Evolutionary conservation across 202 grass and related monocot genomes (phyloP).

Genomic region (Miscanthus sacchariflorus): DNA sequence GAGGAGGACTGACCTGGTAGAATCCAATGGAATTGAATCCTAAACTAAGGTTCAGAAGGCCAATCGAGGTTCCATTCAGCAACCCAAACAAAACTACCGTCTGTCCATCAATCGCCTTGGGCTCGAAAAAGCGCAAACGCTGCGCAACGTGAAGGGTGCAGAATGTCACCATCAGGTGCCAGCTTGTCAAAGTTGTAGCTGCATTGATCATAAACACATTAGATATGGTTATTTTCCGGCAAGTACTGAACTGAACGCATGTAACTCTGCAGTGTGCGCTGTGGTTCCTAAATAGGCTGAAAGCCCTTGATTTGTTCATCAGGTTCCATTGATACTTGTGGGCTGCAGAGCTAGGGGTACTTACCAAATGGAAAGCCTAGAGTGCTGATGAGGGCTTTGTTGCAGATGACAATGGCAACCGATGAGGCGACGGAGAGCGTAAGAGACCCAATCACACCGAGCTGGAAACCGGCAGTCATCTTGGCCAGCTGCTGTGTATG

Average conservation of each 20-base stretch:
- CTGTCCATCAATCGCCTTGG: conserved; percentile 68
- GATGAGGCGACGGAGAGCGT: conserved; percentile 78
- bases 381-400: conserved; percentile 88
- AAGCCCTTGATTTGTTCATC: neutral
- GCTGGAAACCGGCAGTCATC: conserved; percentile 69
- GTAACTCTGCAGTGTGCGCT: neutral
- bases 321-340: neutral
- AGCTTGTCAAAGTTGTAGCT: conserved; percentile 95
- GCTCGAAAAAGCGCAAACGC: conserved; percentile 75
- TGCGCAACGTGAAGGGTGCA: conserved; percentile 84
- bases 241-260: conserved; percentile 3
- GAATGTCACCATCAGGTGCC: conserved; percentile 94
- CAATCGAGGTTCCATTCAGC: conserved; percentile 92
- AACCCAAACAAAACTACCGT: conserved; percentile 84
- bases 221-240: neutral
- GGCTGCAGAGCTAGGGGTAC: neutral
- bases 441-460: conserved; percentile 82
- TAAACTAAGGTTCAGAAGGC: conserved; percentile 91
- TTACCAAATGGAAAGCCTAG: conserved; percentile 80
- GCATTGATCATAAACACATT: conserved; percentile 24
- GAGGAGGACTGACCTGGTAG: conserved; percentile 66
- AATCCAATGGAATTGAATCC: conserved; percentile 96
- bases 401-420: conserved; percentile 91
- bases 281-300: neutral
- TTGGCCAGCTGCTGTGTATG: conserved; percentile 23